phyloP scores from a whole-genome alignment of 129 eudicot genomes.

The Cynara cardunculus region DNA sequence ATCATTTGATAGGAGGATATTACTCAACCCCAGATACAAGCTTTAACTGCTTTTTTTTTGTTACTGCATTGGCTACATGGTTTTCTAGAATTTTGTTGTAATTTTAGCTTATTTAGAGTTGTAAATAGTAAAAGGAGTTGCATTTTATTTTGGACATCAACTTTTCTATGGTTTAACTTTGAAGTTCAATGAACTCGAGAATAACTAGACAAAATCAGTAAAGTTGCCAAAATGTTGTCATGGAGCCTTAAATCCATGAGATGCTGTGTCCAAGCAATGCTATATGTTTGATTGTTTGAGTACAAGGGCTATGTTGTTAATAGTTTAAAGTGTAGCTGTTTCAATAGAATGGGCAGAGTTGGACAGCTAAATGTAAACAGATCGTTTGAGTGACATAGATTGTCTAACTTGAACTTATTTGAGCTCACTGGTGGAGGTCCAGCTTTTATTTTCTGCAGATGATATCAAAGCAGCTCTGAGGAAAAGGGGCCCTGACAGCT shows the following conservation, averaged over 20 bases:
- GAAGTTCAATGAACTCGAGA: background rate
- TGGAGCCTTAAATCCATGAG: background rate
- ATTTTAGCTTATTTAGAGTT: background rate
- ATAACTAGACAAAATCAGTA: background rate
- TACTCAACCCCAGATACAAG: background rate
- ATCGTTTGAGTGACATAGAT: background rate
- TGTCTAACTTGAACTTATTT: background rate
- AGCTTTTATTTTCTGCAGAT: slow-evolving; percentile 52
- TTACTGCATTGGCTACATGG: background rate
- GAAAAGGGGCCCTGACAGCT: slow-evolving; percentile 91
- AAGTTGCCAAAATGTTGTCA: background rate
- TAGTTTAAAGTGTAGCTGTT: background rate
- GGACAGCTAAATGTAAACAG: background rate
- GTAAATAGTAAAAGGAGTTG: background rate
- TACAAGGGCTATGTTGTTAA: background rate
- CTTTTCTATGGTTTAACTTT: background rate
- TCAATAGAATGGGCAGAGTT: background rate
- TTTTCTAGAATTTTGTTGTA: background rate
- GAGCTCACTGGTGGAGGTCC: slow-evolving; percentile 21
- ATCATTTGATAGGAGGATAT: background rate
- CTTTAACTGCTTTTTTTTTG: background rate
- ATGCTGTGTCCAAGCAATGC: background rate
- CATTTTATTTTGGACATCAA: background rate
- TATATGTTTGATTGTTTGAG: background rate
- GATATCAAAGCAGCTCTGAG: slow-evolving; percentile 64